These are phyloP conservation scores for Coccinonectria pachysandricola DNA, from an alignment of 2,329 filamentous ascomycete genomes.

Conservation along the genomic window DNA sequence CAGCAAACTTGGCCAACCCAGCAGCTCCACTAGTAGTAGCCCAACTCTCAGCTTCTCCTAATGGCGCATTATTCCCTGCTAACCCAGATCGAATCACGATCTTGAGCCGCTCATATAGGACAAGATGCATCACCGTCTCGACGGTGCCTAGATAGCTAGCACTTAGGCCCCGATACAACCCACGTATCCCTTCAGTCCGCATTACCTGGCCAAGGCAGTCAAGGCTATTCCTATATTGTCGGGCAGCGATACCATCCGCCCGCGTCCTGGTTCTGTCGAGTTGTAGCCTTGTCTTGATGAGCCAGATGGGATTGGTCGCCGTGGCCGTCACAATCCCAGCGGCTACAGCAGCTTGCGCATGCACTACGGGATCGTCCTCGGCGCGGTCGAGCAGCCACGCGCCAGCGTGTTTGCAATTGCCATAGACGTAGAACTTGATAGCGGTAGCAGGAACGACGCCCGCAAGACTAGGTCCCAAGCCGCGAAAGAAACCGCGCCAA, in stretches of 20 bases:
- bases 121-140: conserved; percentile 61
- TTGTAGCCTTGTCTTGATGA: conserved; percentile 62
- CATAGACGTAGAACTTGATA: conserved; percentile 64
- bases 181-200: conserved; percentile 51
- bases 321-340: conserved; percentile 61
- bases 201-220: conserved; percentile 59
- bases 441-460: conserved; percentile 60
- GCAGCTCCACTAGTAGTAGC: conserved; percentile 64
- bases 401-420: conserved; percentile 59
- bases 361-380: conserved; percentile 46
- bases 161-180: conserved; percentile 56
- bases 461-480: conserved; percentile 56
- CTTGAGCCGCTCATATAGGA: conserved; percentile 63
- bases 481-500: conserved; percentile 60
- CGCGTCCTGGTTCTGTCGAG: conserved; percentile 53
- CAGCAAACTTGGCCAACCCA: conserved; percentile 70
- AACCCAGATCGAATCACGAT: conserved; percentile 2
- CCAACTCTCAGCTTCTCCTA: conserved; percentile 62
- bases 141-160: conserved; percentile 61
- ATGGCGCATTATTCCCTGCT: conserved; percentile 50
- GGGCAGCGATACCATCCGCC: conserved; percentile 27
- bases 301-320: conserved; percentile 64
- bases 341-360: conserved; percentile 50
- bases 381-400: conserved; percentile 48
- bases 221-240: conserved; percentile 56